A percentile compares a stretch with the other conserved stretches of the same genome.
phyloP scores from a whole-genome alignment of 1,284 basidiomycete species.

The Sanghuangporus baumii region DNA sequence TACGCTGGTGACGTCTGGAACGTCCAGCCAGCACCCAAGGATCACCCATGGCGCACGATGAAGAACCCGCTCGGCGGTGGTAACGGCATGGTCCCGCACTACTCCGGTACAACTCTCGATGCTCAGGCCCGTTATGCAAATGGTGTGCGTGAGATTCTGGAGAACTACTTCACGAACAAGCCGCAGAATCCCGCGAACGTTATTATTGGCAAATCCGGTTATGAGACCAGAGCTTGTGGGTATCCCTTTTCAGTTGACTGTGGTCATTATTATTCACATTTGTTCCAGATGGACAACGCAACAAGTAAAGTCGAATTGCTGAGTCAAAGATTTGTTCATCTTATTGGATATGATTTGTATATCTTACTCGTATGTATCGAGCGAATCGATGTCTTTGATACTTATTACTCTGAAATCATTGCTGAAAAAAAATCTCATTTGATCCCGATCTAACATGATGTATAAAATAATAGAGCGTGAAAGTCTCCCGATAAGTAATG shows the following conservation, averaged over 20 bases:
- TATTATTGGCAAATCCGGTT: slow-evolving; percentile 66
- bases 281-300: slow-evolving; percentile 39
- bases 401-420: background rate
- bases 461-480: no score
- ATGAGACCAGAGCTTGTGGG: slow-evolving; percentile 63
- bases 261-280: background rate
- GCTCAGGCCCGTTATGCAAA: slow-evolving; percentile 86
- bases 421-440: background rate
- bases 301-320: background rate
- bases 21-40: slow-evolving; percentile 78
- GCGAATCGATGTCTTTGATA: background rate
- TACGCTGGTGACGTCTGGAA: slow-evolving; percentile 74
- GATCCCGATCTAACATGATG: background rate
- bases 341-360: background rate
- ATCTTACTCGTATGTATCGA: background rate
- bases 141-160: slow-evolving; percentile 77
- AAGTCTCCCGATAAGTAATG: background rate
- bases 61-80: slow-evolving; percentile 78
- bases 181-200: slow-evolving; percentile 76
- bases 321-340: background rate
- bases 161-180: slow-evolving; percentile 67
- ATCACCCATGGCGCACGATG: slow-evolving; percentile 84
- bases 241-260: slow-evolving; percentile 13
- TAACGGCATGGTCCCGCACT: slow-evolving; percentile 85
- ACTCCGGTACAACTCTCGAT: slow-evolving; percentile 87